Conservation (phyloP, 176 grass and related monocot genomes). For the Oryza punctata region DNA sequence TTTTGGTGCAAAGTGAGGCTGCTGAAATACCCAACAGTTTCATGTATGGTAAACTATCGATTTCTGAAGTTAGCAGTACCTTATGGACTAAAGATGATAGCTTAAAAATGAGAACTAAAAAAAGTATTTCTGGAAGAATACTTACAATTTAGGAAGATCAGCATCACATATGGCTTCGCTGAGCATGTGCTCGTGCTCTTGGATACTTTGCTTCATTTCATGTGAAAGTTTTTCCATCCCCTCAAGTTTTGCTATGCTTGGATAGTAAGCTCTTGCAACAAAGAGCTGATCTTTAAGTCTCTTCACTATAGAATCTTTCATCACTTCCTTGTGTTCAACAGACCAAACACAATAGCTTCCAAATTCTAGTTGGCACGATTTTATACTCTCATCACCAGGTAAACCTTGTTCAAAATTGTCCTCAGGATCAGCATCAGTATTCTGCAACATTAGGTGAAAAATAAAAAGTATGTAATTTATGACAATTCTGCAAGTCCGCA, state of each 20-base stretch:
- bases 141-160: constrained; percentile 70
- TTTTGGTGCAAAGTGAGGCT: background rate
- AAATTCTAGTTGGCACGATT: constrained; percentile 62
- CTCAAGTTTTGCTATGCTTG: constrained; percentile 70
- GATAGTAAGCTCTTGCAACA: constrained; percentile 78
- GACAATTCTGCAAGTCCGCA: background rate
- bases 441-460: constrained; percentile 41
- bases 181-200: constrained; percentile 76
- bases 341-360: constrained; percentile 87
- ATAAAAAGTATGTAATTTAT: constrained; percentile 9
- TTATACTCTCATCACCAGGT: constrained; percentile 49
- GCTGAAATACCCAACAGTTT: constrained; percentile 15
- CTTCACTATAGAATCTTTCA: constrained; percentile 74
- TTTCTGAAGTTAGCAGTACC: background rate
- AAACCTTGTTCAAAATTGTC: constrained; percentile 39
- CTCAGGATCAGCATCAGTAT: constrained; percentile 29
- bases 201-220: constrained; percentile 77
- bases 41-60: background rate
- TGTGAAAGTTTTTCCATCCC: constrained; percentile 51
- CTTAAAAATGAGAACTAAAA: background rate
- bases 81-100: background rate
- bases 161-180: constrained; percentile 63
- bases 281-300: constrained; percentile 84
- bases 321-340: constrained; percentile 53
- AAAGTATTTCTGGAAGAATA: constrained; percentile 16